Base-by-base conservation (phyloP, 352 stramenopile species). In the Pythium coloratum region DNA sequence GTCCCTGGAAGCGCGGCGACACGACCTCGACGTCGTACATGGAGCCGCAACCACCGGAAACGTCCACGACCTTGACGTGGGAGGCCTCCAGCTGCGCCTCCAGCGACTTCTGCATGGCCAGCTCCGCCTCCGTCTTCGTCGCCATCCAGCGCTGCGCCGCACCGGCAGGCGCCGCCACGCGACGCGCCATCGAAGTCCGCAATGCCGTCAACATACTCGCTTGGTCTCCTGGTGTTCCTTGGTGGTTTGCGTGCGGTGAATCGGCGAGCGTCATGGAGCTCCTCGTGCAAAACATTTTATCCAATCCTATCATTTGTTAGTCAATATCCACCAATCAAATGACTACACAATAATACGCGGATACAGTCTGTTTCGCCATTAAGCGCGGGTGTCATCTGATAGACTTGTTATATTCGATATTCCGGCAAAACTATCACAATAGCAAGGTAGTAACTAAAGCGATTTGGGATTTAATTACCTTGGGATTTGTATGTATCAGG, bases 1-100 rank as follows among this genome's bases (percentile, higher is more conserved):
- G 82, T 26, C 88, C 88, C 3, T 71, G 72, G 33, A 97, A 97
- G 46, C 84, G 76, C 34, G 85, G 62, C 18, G 90, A 97, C 36
- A 80, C 85, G 24, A 97, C 86, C 64, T 95, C 82, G 44, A 97
- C 81, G 66, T 96, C 79, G 70, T 90, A 97, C 86, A 95, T 95
- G 67, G 86, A 89, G 62, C 90, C 90, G 64, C 90, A 97, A 61
- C 90, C 90, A 60, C 90, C 90, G 18, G 89, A 96, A 30, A 97
- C 86, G 72, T 97, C 89, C 26, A 82, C 77, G 28, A 97, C 88
- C 54, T 91, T 90, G 56, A 95, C 87, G 72, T 95, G 81, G 49
- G 82, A 78, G 20, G 89, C 86, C 40, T 87, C 75, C 42, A 96
- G 77, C 50, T 81, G 73, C 59, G 66, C 47, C 64, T 71, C 62